Evolutionary conservation across 345 rosid genomes (phyloP).

Genomic region (Eucalyptus globulus): DNA sequence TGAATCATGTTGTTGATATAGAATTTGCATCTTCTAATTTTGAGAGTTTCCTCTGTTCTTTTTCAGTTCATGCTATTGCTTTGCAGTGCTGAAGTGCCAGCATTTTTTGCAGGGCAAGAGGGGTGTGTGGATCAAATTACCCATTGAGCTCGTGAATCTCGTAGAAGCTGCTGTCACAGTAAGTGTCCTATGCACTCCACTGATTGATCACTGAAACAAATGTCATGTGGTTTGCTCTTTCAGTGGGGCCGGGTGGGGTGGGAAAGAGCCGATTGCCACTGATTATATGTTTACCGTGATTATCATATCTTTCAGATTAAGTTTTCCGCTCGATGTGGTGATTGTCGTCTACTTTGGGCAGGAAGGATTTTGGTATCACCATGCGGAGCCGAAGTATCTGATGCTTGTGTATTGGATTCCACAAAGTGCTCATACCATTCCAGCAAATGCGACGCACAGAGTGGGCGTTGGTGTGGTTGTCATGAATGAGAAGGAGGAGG

Average conservation of each 20-base stretch:
- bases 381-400: constrained; percentile 70
- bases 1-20: neutral
- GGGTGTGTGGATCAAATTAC: constrained; percentile 89
- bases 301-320: neutral
- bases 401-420: constrained; percentile 93
- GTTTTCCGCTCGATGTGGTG: neutral
- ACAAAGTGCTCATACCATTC: constrained; percentile 42
- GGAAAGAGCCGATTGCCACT: neutral
- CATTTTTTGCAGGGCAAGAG: constrained; percentile 50
- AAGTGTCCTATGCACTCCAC: neutral
- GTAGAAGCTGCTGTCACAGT: constrained; percentile 75
- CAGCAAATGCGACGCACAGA: constrained; percentile 84
- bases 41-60: neutral
- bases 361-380: constrained; percentile 95
- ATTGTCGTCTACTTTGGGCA: constrained; percentile 7
- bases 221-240: neutral
- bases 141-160: constrained; percentile 52
- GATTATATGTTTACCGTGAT: neutral
- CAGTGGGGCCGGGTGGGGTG: neutral
- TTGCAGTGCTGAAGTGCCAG: neutral
- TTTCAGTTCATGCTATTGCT: neutral
- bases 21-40: neutral
- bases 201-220: neutral
- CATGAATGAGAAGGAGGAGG: constrained; percentile 73
- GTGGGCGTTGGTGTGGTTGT: constrained; percentile 71